phyloP scores from a whole-genome alignment of 192 early-diverging fungal genomes.

The Rhizoclosmatium sp. region DNA sequence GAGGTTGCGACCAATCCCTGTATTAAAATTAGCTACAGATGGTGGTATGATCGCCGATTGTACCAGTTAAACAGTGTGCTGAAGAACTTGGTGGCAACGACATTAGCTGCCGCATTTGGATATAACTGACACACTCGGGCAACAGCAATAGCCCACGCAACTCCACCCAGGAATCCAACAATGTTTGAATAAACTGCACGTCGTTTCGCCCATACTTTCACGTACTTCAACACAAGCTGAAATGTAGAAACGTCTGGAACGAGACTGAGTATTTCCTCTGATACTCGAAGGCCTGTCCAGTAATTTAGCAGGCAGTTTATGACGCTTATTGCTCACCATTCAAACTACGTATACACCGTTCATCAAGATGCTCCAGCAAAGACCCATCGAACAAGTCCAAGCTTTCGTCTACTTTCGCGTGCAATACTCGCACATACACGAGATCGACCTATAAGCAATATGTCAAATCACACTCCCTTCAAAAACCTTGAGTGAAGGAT shows the following conservation, averaged over 20 bases:
- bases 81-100: conserved; percentile 89
- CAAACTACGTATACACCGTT: conserved; percentile 76
- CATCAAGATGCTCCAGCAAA: conserved; percentile 79
- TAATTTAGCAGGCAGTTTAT: conserved; percentile 27
- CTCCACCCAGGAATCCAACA: conserved; percentile 98
- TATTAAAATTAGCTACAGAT: not conserved
- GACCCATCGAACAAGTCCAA: conserved; percentile 76
- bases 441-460: not conserved
- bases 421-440: not conserved
- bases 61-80: conserved; percentile 83
- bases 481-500: conserved; percentile 13
- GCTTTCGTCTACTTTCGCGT: conserved; percentile 67
- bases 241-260: conserved; percentile 91
- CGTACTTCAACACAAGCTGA: conserved; percentile 86
- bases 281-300: conserved; percentile 79
- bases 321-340: conserved; percentile 63
- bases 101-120: conserved; percentile 88
- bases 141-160: conserved; percentile 97
- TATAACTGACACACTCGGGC: conserved; percentile 94
- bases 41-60: not conserved
- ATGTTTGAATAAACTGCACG: conserved; percentile 96
- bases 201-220: conserved; percentile 96
- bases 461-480: not conserved
- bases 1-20: conserved; percentile 89
- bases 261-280: conserved; percentile 91